Evolutionary conservation across 805 yeast species (phyloP).

Genomic region (Candida stauntonica): DNA sequence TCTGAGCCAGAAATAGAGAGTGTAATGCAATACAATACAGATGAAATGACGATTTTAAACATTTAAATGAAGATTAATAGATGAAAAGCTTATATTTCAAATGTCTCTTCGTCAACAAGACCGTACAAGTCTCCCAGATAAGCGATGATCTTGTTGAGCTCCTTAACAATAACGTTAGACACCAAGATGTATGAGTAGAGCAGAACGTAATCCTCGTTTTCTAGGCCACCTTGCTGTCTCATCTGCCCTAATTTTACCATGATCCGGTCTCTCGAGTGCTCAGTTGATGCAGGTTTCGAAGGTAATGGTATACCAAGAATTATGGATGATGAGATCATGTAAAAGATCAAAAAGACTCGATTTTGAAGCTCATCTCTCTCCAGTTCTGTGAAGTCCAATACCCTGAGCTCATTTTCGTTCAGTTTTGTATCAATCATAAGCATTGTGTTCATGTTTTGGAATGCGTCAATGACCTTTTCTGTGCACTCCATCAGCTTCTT

Average conservation of each 20-base stretch:
- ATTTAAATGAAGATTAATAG: conserved; percentile 5
- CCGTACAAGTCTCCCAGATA: conserved; percentile 60
- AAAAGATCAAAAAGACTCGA: conserved; percentile 68
- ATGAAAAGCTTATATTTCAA: no score
- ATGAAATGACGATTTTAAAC: neutral
- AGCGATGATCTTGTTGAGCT: conserved; percentile 53
- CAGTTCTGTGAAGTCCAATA: conserved; percentile 46
- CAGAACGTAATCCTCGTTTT: conserved; percentile 72
- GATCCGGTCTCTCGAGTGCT: conserved; percentile 66
- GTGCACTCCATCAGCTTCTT: conserved; percentile 49
- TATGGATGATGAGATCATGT: conserved; percentile 74
- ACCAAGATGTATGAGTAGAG: conserved; percentile 73
- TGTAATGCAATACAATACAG: neutral
- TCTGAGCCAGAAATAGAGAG: conserved; percentile 7
- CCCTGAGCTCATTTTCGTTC: conserved; percentile 47
- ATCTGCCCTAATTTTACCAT: conserved; percentile 60
- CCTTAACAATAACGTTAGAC: conserved; percentile 61
- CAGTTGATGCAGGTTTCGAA: conserved; percentile 70
- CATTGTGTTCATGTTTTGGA: conserved; percentile 67
- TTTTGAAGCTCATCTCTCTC: conserved; percentile 70
- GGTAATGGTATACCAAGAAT: conserved; percentile 76
- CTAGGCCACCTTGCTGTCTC: conserved; percentile 37
- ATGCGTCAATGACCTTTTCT: conserved; percentile 65
- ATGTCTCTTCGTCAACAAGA: conserved; percentile 40
- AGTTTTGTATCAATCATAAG: conserved; percentile 57